Conservation (phyloP, 2,329 filamentous ascomycete species). For the Exophiala bonariae region DNA sequence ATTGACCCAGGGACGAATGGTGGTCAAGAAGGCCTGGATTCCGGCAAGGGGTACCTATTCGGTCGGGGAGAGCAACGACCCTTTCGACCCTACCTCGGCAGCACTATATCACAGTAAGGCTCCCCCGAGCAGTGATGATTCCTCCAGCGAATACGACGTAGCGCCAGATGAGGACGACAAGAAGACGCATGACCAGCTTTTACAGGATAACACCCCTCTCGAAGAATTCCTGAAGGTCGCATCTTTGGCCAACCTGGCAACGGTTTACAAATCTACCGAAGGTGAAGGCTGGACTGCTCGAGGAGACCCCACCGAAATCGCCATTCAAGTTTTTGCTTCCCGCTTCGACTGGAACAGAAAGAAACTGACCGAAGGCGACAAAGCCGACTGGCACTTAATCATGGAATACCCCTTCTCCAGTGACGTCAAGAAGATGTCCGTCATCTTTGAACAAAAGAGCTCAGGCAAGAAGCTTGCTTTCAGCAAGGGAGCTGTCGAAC, state of each 20-base stretch:
- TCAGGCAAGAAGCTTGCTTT: constrained; percentile 36
- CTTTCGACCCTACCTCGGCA: constrained; percentile 58
- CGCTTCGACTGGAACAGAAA: constrained; percentile 65
- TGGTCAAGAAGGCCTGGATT: constrained; percentile 61
- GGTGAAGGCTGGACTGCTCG: constrained; percentile 59
- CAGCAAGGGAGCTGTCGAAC: constrained; percentile 62
- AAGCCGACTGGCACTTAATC: constrained; percentile 56
- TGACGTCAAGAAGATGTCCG: constrained; percentile 74
- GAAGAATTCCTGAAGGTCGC: constrained; percentile 61
- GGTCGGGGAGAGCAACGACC: constrained; percentile 56
- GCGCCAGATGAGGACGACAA: constrained; percentile 30
- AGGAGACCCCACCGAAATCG: constrained; percentile 71
- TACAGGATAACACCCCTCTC: constrained; percentile 18
- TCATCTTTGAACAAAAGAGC: constrained; percentile 54
- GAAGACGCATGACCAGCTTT: constrained; percentile 23
- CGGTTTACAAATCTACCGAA: constrained; percentile 56
- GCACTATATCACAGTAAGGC: constrained; percentile 40
- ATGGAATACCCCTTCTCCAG: constrained; percentile 75
- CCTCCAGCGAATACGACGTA: not conserved
- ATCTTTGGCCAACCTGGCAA: constrained; percentile 65
- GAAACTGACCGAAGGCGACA: constrained; percentile 51
- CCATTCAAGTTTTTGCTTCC: constrained; percentile 71
- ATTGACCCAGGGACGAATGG: constrained; percentile 62
- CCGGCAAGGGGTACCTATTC: constrained; percentile 59
- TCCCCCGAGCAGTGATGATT: constrained; percentile 10